phyloP scores from a whole-genome alignment of 441 rosid genomes.

The Codiaeum variegatum region DNA sequence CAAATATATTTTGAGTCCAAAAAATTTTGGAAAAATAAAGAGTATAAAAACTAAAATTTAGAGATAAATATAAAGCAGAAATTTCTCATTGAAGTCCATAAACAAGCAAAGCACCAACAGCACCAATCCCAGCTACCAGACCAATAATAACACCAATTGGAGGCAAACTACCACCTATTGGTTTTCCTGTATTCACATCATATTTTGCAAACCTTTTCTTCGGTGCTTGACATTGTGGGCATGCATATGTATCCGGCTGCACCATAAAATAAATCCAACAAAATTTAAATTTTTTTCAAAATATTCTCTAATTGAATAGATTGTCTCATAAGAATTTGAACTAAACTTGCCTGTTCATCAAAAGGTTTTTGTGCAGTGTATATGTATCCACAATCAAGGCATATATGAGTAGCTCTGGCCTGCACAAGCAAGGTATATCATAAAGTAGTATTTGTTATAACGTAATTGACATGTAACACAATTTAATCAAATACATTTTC shows the following conservation, averaged over 20 bases:
- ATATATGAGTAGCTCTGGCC: constrained; percentile 90
- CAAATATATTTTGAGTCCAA: not conserved
- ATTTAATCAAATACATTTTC: no score
- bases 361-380: constrained; percentile 70
- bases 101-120: constrained; percentile 76
- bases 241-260: constrained; percentile 74
- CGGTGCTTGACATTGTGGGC: constrained; percentile 90
- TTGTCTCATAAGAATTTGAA: no score
- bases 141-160: constrained; percentile 82
- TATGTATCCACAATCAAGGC: constrained; percentile 91
- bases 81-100: constrained; percentile 71
- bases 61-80: not conserved
- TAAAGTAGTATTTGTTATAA: no score
- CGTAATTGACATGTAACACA: no score
- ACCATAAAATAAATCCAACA: not conserved
- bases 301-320: no score
- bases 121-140: constrained; percentile 71
- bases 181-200: constrained; percentile 77
- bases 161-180: constrained; percentile 89
- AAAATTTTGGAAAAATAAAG: not conserved
- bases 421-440: constrained; percentile 28
- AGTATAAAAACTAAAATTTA: not conserved
- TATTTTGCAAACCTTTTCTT: constrained; percentile 82
- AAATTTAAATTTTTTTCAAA: not conserved
- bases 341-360: constrained; percentile 66